phyloP scores from a whole-genome alignment of 2,329 filamentous ascomycete genomes.

The Sclerotinia trifoliorum region DNA sequence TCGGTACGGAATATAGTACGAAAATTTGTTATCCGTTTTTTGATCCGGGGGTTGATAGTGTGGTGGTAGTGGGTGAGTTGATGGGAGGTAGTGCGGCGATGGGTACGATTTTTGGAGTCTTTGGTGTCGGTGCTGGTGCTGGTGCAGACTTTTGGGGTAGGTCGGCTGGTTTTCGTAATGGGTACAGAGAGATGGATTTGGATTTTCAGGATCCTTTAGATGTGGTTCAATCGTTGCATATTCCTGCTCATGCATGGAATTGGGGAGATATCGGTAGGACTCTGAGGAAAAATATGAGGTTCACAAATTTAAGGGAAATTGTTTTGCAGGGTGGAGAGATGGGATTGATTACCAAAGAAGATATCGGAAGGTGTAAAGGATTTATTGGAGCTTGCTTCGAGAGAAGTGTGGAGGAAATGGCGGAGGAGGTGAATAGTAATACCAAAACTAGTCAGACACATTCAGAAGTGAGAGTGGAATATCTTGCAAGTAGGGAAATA shows the following conservation, averaged over 20 bases:
- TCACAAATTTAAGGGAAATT: neutral
- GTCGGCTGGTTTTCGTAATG: too few relatives aligned
- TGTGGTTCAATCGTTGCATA: neutral
- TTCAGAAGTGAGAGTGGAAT: too few relatives aligned
- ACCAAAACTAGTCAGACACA: too few relatives aligned
- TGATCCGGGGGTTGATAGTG: neutral
- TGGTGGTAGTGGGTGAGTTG: neutral
- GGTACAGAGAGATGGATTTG: too few relatives aligned
- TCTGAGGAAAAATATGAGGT: neutral
- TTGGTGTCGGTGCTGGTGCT: rapidly evolving
- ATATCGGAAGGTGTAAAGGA: neutral
- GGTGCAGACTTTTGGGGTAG: too few relatives aligned
- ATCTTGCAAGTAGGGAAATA: neutral
- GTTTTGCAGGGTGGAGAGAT: neutral
- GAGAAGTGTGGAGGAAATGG: neutral
- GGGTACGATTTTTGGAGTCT: neutral
- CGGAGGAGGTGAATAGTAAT: neutral
- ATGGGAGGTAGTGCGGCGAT: neutral
- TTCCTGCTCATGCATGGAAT: neutral
- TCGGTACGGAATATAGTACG: neutral
- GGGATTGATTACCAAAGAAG: neutral
- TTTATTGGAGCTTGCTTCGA: neutral
- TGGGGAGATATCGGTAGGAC: neutral
- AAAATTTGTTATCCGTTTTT: neutral
- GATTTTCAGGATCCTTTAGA: neutral